phyloP scores from a whole-genome alignment of 2,329 filamentous ascomycete species.

The Penicillium sp. region DNA sequence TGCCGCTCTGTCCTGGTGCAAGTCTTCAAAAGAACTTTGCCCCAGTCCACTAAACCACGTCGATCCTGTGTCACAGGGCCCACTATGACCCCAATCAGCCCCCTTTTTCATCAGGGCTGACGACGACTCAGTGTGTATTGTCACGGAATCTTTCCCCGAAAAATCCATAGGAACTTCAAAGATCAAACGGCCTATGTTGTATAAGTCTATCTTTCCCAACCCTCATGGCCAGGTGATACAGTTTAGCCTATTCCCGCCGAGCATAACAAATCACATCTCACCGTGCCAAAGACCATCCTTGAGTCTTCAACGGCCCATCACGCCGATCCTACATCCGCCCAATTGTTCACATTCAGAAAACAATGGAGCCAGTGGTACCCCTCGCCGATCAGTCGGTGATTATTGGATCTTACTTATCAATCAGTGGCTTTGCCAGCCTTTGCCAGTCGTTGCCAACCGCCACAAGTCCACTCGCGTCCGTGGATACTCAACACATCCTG shows the following conservation, averaged over 20 bases:
- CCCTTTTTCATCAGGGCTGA: constrained; percentile 11
- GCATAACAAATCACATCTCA: neutral
- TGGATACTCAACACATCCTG: neutral
- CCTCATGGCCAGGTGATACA: neutral
- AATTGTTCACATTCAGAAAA: neutral
- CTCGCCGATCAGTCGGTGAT: neutral
- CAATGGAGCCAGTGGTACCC: neutral
- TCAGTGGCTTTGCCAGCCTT: neutral
- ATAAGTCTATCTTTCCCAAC: too few relatives aligned
- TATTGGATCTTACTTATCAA: constrained; percentile 5
- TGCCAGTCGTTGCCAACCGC: neutral
- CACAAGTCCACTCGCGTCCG: constrained; percentile 2
- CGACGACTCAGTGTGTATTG: constrained; percentile 11
- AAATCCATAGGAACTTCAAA: too few relatives aligned
- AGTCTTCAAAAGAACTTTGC: neutral
- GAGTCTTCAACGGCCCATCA: neutral
- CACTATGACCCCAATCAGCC: neutral
- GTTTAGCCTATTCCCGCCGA: neutral
- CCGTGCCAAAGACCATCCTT: neutral
- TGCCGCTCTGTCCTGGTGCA: neutral
- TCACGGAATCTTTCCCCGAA: neutral
- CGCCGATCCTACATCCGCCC: neutral
- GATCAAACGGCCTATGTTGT: too few relatives aligned
- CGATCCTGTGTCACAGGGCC: neutral
- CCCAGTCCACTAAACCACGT: neutral